phyloP scores from a whole-genome alignment of 2,329 filamentous ascomycete genomes.

The Aureobasidium subglaciale region DNA sequence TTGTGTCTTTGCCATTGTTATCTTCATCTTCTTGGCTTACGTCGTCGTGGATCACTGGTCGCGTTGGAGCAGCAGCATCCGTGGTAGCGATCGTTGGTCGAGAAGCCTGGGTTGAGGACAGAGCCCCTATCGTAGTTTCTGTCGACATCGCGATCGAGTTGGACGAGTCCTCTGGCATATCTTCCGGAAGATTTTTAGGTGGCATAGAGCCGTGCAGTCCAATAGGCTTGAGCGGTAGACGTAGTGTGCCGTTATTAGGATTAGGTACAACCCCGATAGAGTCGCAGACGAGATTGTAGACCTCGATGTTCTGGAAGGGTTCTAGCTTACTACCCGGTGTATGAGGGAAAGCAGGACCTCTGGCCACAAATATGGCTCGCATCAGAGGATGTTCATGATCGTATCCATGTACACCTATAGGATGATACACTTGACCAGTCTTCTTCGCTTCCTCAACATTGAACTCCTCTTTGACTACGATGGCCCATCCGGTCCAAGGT shows the following conservation, averaged over 20 bases:
- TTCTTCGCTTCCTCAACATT: slow-evolving; percentile 61
- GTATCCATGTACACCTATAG: slow-evolving; percentile 84
- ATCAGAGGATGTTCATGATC: slow-evolving; percentile 92
- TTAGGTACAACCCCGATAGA: slow-evolving; percentile 66
- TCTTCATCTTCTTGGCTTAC: slow-evolving; percentile 17
- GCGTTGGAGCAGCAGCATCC: background rate
- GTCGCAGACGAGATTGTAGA: slow-evolving; percentile 93
- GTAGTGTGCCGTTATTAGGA: slow-evolving; percentile 82
- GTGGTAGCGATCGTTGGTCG: background rate
- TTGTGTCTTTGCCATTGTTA: slow-evolving; percentile 17
- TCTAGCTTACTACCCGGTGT: slow-evolving; percentile 70
- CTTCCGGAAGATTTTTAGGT: slow-evolving; percentile 19
- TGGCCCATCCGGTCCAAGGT: slow-evolving; percentile 85
- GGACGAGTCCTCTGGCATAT: slow-evolving; percentile 14
- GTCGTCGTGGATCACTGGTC: slow-evolving; percentile 16
- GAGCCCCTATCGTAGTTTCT: background rate
- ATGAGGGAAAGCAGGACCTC: slow-evolving; percentile 88
- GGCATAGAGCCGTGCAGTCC: slow-evolving; percentile 47
- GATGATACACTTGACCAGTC: slow-evolving; percentile 63
- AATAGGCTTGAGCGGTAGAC: slow-evolving; percentile 58
- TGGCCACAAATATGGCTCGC: slow-evolving; percentile 89
- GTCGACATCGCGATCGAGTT: background rate
- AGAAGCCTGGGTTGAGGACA: background rate
- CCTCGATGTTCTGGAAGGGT: slow-evolving; percentile 85
- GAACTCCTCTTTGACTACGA: slow-evolving; percentile 74